A percentile compares a stretch with the other conserved stretches of the same genome.
phyloP scores from a whole-genome alignment of 2,329 filamentous ascomycete genomes.

The Cercospora sesami region DNA sequence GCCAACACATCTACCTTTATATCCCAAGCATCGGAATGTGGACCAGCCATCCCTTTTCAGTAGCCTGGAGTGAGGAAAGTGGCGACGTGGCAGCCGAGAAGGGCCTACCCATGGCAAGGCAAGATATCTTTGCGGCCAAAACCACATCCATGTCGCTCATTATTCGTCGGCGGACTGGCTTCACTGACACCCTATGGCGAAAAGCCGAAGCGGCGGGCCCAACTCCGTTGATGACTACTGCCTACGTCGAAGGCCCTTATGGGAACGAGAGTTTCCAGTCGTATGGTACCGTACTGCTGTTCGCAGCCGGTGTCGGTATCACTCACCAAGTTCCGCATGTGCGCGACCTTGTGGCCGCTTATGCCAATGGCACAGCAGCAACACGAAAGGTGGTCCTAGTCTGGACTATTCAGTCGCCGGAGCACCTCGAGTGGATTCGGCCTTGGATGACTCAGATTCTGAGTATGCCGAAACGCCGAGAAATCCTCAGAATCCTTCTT shows the following conservation, averaged over 20 bases:
- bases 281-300: constrained; percentile 87
- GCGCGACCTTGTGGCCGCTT: constrained; percentile 59
- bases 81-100: constrained; percentile 45
- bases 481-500: constrained; percentile 80
- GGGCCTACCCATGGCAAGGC: constrained; percentile 49
- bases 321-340: constrained; percentile 92
- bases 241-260: constrained; percentile 88
- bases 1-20: constrained; percentile 78
- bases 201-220: constrained; percentile 59
- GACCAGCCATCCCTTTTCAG: constrained; percentile 77
- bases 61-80: constrained; percentile 73
- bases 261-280: constrained; percentile 78
- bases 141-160: constrained; percentile 71
- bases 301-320: constrained; percentile 91
- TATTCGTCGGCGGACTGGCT: constrained; percentile 81
- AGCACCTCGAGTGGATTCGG: constrained; percentile 89
- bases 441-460: constrained; percentile 89
- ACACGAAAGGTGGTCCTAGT: constrained; percentile 79
- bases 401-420: constrained; percentile 88
- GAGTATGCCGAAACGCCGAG: constrained; percentile 74
- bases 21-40: constrained; percentile 69
- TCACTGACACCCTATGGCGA: constrained; percentile 79
- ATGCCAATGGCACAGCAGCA: constrained; percentile 71
- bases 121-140: constrained; percentile 54
- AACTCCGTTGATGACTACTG: constrained; percentile 62